Evolutionary conservation across 148 eudicot species (phyloP).

Genomic region (Rhododendron ovatum): DNA sequence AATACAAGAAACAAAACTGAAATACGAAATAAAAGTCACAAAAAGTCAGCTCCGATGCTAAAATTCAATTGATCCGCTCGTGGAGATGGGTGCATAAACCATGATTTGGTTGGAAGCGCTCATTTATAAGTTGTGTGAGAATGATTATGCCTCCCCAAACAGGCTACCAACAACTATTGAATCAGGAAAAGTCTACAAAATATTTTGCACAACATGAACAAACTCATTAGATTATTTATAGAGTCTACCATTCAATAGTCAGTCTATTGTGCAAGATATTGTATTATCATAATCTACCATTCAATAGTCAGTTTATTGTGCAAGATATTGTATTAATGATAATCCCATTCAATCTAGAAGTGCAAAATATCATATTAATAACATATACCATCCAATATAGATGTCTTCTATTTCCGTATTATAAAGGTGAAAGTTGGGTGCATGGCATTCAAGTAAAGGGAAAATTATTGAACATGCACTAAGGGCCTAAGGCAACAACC

Average conservation of each 20-base stretch:
- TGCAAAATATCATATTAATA: not conserved
- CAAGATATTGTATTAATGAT: too few relatives aligned
- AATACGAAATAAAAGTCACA: too few relatives aligned
- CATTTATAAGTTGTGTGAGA: not conserved
- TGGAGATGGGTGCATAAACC: not conserved
- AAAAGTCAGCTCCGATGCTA: too few relatives aligned
- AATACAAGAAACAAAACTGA: too few relatives aligned
- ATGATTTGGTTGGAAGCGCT: not conserved
- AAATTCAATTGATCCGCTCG: not conserved
- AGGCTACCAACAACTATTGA: not conserved
- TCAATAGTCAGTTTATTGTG: not conserved
- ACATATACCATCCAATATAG: not conserved
- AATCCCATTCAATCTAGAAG: not conserved
- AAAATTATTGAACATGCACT: not conserved
- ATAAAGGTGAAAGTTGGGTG: not conserved
- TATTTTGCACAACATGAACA: not conserved
- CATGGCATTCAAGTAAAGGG: not conserved
- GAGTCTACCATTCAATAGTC: not conserved
- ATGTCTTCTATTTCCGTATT: not conserved
- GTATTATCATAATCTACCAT: not conserved
- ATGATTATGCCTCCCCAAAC: not conserved
- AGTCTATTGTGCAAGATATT: too few relatives aligned
- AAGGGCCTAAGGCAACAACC: not conserved
- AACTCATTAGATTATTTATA: not conserved
- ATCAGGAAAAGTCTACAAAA: not conserved